These are phyloP conservation scores for Dichotomocladium elegans DNA, from an alignment of 371 early-diverging fungal genomes.

Conservation along the genomic window DNA sequence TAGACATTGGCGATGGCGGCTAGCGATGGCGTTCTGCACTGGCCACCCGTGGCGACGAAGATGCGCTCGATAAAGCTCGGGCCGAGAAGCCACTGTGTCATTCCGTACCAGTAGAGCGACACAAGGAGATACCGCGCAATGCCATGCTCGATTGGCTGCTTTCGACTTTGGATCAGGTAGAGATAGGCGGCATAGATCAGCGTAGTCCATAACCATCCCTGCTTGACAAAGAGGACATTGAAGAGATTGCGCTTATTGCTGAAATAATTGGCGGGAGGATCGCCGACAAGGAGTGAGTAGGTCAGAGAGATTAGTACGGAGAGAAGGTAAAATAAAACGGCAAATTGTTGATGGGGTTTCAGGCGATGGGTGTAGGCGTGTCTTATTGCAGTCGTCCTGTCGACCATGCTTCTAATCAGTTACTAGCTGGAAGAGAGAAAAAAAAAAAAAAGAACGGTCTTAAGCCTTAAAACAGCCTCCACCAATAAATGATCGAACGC, in stretches of 20 bases:
- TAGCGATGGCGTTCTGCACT: constrained; percentile 25
- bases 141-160: constrained; percentile 11
- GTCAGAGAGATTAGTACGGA: constrained; percentile 27
- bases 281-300: constrained; percentile 21
- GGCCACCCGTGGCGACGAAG: constrained; percentile 68
- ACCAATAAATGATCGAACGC: no score
- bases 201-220: constrained; percentile 83
- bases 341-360: constrained; percentile 31
- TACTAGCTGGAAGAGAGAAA: neutral
- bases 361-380: no score
- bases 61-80: constrained; percentile 79
- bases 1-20: constrained; percentile 7
- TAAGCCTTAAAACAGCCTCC: no score
- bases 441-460: no score
- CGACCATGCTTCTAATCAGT: neutral
- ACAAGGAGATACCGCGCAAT: constrained; percentile 60
- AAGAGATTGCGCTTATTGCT: constrained; percentile 72
- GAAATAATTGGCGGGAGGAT: constrained; percentile 45
- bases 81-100: constrained; percentile 85
- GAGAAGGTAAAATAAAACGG: constrained; percentile 17
- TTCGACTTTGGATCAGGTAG: constrained; percentile 11
- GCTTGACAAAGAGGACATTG: constrained; percentile 76
- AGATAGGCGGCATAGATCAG: constrained; percentile 48
- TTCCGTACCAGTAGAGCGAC: constrained; percentile 76
- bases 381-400: neutral